Evolutionary conservation across 78 protist species (phyloP).

Genomic region (Dictyostelium intermedium): DNA sequence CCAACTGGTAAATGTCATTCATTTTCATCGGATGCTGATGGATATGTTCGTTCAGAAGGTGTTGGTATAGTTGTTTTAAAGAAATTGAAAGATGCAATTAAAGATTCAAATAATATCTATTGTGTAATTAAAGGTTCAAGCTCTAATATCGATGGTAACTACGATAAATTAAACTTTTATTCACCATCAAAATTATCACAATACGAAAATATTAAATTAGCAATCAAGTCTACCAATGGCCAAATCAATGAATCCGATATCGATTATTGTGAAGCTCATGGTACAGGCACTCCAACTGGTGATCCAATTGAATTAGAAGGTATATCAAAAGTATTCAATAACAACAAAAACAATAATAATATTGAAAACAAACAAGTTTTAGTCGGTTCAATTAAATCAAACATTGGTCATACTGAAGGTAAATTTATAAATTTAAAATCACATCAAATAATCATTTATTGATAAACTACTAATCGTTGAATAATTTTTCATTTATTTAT

Average conservation of each 20-base stretch:
- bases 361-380: background rate
- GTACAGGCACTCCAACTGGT: constrained; percentile 85
- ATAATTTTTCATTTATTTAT: background rate
- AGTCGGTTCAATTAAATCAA: background rate
- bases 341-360: background rate
- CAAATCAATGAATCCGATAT: constrained; percentile 1
- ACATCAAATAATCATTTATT: background rate
- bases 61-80: constrained; percentile 69
- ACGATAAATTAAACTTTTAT: background rate
- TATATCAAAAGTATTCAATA: constrained; percentile 7
- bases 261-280: constrained; percentile 67
- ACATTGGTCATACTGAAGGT: background rate
- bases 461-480: background rate
- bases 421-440: background rate
- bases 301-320: constrained; percentile 77
- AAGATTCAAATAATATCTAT: constrained; percentile 66
- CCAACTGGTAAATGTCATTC: constrained; percentile 73
- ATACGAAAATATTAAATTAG: background rate
- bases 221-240: background rate
- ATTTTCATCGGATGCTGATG: constrained; percentile 86
- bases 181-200: constrained; percentile 25
- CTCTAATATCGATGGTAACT: constrained; percentile 81
- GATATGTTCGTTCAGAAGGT: constrained; percentile 93
- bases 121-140: constrained; percentile 56
- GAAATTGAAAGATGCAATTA: constrained; percentile 1